Percentiles rank a stretch among this genome's conserved stretches.
phyloP scores from a whole-genome alignment of 495 filamentous ascomycete species.

The Hypoxylon rickii region DNA sequence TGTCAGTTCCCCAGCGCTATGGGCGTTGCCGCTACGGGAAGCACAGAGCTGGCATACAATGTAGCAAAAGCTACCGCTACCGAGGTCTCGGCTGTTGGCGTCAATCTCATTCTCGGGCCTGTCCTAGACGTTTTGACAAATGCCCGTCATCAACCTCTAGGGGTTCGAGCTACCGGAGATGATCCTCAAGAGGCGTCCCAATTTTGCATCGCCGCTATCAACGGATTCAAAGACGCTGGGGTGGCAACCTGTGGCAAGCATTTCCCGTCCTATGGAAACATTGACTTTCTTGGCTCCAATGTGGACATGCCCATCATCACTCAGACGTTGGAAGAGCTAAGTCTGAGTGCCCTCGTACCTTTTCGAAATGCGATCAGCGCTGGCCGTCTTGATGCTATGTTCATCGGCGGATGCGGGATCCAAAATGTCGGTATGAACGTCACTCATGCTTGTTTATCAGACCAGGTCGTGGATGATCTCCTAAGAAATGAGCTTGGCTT shows the following conservation, averaged over 20 bases:
- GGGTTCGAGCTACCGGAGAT: slow-evolving; percentile 81
- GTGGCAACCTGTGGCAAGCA: slow-evolving; percentile 88
- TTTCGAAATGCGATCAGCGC: slow-evolving; percentile 84
- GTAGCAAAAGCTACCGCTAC: slow-evolving; percentile 86
- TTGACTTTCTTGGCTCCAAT: slow-evolving; percentile 87
- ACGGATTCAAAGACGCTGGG: slow-evolving; percentile 85
- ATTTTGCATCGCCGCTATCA: slow-evolving; percentile 85
- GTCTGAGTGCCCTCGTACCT: slow-evolving; percentile 79
- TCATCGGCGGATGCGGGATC: slow-evolving; percentile 88
- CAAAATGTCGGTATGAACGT: slow-evolving; percentile 84
- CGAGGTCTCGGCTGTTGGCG: slow-evolving; percentile 81
- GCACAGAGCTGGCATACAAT: slow-evolving; percentile 74
- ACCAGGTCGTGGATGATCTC: slow-evolving; percentile 86
- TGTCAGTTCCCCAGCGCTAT: slow-evolving; percentile 90
- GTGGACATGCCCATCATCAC: slow-evolving; percentile 90
- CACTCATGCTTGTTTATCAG: slow-evolving; percentile 88
- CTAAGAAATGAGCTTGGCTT: slow-evolving; percentile 82
- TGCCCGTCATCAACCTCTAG: slow-evolving; percentile 81
- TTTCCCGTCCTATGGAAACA: slow-evolving; percentile 88
- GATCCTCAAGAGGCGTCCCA: slow-evolving; percentile 89
- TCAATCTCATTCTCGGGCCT: slow-evolving; percentile 89
- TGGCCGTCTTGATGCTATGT: slow-evolving; percentile 83
- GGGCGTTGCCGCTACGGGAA: slow-evolving; percentile 86
- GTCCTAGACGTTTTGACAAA: slow-evolving; percentile 91
- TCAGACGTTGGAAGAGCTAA: slow-evolving; percentile 85